A percentile compares a stretch with the other conserved stretches of the same genome.
phyloP scores from a whole-genome alignment of 2,329 filamentous ascomycete genomes.

The Verticillium dahliae region DNA sequence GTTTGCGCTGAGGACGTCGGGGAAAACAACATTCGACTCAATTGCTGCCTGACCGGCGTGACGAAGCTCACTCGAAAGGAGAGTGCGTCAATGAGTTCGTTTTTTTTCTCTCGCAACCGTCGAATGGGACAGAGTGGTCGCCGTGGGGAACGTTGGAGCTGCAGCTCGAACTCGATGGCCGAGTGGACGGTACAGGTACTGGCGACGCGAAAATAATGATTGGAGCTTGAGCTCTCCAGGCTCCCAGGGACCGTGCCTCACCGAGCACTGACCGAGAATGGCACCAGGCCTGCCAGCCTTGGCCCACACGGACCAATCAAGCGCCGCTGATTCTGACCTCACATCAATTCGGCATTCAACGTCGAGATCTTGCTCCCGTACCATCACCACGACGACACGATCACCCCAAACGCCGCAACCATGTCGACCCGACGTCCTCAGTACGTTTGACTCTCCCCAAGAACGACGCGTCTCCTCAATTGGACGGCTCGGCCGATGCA shows the following conservation, averaged over 20 bases:
- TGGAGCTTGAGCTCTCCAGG: constrained; percentile 2
- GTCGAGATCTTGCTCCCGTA: constrained; percentile 8
- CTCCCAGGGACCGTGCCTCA: constrained; percentile 2
- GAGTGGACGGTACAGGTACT: not conserved
- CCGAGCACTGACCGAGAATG: constrained; percentile 9
- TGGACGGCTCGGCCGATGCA: constrained; percentile 1
- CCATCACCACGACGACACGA: constrained; percentile 10
- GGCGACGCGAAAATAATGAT: constrained; percentile 13
- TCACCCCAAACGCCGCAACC: constrained; percentile 20
- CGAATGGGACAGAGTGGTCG: not conserved
- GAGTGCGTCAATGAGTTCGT: no score
- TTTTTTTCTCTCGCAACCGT: no score
- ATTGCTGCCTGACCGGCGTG: not conserved
- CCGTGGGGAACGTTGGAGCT: not conserved
- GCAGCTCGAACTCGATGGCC: not conserved
- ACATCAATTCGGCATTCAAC: constrained; percentile 21
- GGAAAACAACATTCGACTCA: not conserved
- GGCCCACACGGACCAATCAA: constrained; percentile 28
- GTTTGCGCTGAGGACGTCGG: not conserved
- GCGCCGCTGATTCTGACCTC: constrained; percentile 31
- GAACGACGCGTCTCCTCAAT: not conserved
- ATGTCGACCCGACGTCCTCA: constrained; percentile 36
- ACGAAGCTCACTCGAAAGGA: not conserved
- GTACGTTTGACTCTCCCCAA: constrained; percentile 23
- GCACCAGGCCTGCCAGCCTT: constrained; percentile 19